Conservation (phyloP, 192 early-diverging fungal species). For the Coemansia sp. region DNA sequence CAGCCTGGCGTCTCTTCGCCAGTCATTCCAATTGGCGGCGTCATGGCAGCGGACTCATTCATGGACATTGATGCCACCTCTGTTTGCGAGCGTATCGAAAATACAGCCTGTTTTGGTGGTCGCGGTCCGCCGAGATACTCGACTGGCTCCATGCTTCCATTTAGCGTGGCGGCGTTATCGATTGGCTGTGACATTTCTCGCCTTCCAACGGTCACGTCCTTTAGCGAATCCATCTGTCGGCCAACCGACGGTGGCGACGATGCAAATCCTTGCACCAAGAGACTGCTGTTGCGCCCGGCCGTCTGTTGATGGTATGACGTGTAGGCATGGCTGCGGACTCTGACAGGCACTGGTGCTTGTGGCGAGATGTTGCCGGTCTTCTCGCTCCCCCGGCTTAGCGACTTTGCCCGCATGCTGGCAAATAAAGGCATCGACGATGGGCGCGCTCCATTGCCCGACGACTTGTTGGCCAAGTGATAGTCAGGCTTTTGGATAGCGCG, state of each 20-base stretch:
- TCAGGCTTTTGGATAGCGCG: slow-evolving; percentile 18
- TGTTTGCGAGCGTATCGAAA: slow-evolving; percentile 43
- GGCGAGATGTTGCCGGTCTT: slow-evolving; percentile 4
- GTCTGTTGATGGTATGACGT: slow-evolving; percentile 45
- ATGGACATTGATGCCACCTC: slow-evolving; percentile 20
- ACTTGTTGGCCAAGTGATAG: too few species aligned
- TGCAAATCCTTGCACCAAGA: slow-evolving; percentile 22
- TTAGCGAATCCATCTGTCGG: background rate
- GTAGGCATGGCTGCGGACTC: slow-evolving; percentile 51
- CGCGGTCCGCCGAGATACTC: slow-evolving; percentile 8
- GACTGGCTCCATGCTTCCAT: background rate
- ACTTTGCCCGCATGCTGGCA: slow-evolving; percentile 14
- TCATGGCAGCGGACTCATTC: background rate
- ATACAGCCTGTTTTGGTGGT: slow-evolving; percentile 25
- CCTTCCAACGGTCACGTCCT: background rate
- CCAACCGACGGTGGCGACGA: background rate
- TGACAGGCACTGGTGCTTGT: slow-evolving; percentile 34
- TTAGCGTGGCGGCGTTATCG: slow-evolving; percentile 4
- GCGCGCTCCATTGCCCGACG: background rate
- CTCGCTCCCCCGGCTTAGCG: slow-evolving; percentile 1
- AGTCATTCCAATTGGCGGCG: background rate
- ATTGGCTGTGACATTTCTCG: background rate
- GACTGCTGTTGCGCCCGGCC: slow-evolving; percentile 11
- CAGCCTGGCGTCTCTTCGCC: background rate
- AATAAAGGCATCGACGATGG: slow-evolving; percentile 25